Conservation (phyloP, 1,284 basidiomycete genomes). For the Ceratobasidium sp. region DNA sequence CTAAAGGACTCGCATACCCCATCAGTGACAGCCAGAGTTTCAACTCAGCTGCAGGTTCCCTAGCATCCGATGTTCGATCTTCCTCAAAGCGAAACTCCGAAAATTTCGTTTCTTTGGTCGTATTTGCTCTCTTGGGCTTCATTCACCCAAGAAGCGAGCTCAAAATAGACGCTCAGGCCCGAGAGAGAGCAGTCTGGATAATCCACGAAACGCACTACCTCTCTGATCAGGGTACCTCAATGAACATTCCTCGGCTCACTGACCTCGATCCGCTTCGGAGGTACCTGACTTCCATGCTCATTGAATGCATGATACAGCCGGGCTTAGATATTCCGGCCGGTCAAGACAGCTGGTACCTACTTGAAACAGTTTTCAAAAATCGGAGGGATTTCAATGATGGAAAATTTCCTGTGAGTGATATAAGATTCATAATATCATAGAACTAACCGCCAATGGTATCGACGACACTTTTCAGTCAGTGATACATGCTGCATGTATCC, state of each 20-base stretch:
- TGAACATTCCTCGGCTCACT: neutral
- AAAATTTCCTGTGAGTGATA: neutral
- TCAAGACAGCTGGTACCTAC: too few relatives aligned
- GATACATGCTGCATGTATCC: neutral
- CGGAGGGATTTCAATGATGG: too few relatives aligned
- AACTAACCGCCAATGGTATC: too few relatives aligned
- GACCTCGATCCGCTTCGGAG: neutral
- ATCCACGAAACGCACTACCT: conserved; percentile 16
- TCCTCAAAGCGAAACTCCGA: neutral
- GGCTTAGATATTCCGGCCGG: too few relatives aligned
- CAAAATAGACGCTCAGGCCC: neutral
- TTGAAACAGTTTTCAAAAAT: too few relatives aligned
- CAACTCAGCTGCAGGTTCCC: neutral
- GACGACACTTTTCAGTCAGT: neutral
- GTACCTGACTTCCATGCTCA: neutral
- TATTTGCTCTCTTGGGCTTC: neutral
- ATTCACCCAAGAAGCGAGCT: conserved; percentile 12
- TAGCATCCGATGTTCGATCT: neutral
- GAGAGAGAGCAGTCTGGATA: neutral
- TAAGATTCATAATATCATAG: neutral
- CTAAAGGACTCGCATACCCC: neutral
- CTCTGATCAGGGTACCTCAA: too few relatives aligned
- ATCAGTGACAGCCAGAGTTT: neutral
- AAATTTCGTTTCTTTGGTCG: neutral
- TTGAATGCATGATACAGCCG: neutral